Base-by-base conservation (phyloP, 139 green algal genomes). In the Auxenochlorella pyrenoidosa region DNA sequence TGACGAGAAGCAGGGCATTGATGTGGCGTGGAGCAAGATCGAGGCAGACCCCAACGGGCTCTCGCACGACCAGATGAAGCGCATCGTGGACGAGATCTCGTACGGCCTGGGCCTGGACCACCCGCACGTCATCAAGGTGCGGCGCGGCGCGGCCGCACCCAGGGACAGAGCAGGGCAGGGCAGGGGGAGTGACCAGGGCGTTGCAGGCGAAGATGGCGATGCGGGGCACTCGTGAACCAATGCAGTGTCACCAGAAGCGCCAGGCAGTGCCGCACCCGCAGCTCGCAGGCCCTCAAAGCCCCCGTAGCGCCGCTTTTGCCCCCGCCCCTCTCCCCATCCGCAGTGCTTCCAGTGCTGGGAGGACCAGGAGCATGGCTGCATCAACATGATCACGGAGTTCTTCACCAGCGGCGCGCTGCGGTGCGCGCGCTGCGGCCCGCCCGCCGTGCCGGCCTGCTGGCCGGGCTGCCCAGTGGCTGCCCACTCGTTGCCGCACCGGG, bases 341-440 rank as follows among this genome's bases (percentile, higher is more conserved):
- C 92, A 93, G 60, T 96, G 89, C 88, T 97, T 95, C 88, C 90
- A 94, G 75, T 97, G 94, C 86, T 98, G 96, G 96, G 79, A 95
- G 82, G 93, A 96, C 80, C 1, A 73, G 24, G 85, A 95, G 63
- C 58, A 92, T 28, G 54, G 89, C 44, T 97, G 93, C 90, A 97
- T 98, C 89, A 98, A 98, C 88, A 91, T 98, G n/a, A 93, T 98
- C 82, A 99, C 96, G 24, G 96, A 99, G 93, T 96, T 97, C 66
- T 98, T 99, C 93, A 98, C 96, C 12, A 95, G 90, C 5, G 96
- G 96, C 83, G 97, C 97, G 84, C 88, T 99, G 87, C 92, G 96
- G 80, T 85, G 80, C 43, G 38, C 19, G 34, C 38, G 2, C 16
- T 4, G 30, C 36, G n/a, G n/a, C 34, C 70, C 22, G 70, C 34